Base-by-base conservation (phyloP, 768 basidiomycete species). In the Leccinum rimulosum region DNA sequence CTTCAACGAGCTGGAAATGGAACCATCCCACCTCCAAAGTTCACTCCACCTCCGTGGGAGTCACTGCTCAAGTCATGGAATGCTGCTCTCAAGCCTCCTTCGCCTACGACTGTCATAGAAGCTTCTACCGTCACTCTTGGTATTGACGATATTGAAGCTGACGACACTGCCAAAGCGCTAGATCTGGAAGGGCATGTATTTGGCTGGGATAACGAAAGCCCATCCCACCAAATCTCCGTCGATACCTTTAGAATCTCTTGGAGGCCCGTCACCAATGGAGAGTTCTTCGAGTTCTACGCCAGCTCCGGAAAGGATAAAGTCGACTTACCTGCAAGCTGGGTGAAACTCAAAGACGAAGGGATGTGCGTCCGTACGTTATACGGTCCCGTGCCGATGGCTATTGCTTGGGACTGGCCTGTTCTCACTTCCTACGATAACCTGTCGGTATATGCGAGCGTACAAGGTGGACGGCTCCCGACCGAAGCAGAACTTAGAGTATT, bases 151-250 rank as follows among this genome's bases (percentile, higher is more conserved):
- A 60, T 69, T 28, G 96, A 98, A 72, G 75, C 70, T 0, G 83
- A 89, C 7, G 95, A 98, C 68, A 64, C 61, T 0, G 61, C 62
- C 3, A 69, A 73, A 17, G 66, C 74, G 3, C 66, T 71, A 0
- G 78, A 82, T 25, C 70, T 82, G 48, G 70, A 74, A 17, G 74
- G 73, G 8, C 88, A 95, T 66, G 84, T 87, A 57, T 93, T 91
- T 72, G 94, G 95, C 0, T 95, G 96, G 97, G 97, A 99, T 70
- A 95, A 93, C 65, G 97, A 99, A 75, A 80, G 87, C 64, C 93
- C 95, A 2, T 76, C 77, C 62, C 77, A 86, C 25, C 69, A 67
- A 14, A 83, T 87, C n/a, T 63, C 80, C 0, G 86, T 97, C 33
- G 77, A 74, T 43, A 59, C 81, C 61, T 95, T 98, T 78, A 80